Percentiles rank a stretch among this genome's conserved stretches.
Conservation (phyloP, 768 basidiomycete genomes). For the Xerocomellus dryophilus region DNA sequence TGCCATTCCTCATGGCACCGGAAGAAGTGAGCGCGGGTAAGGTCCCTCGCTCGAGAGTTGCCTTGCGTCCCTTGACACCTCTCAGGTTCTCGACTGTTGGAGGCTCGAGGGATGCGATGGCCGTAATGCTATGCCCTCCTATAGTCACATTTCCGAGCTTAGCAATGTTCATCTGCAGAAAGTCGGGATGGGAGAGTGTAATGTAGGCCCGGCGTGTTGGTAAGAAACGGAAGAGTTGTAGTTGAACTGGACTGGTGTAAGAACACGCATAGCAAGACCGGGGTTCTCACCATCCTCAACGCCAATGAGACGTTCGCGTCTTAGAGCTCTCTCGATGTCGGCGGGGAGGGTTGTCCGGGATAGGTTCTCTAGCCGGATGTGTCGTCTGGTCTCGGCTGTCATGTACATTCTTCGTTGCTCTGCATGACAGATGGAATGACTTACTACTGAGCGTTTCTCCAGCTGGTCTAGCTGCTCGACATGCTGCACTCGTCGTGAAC, state of each 20-base stretch:
- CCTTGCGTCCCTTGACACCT: conserved; percentile 40
- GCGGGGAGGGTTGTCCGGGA: conserved; percentile 51
- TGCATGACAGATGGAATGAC: conserved; percentile 1
- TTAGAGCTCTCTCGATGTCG: conserved; percentile 50
- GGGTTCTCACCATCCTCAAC: conserved; percentile 37
- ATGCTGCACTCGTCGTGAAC: conserved; percentile 23
- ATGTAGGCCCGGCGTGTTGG: conserved; percentile 61
- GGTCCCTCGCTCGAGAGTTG: conserved; percentile 36
- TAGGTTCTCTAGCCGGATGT: conserved; percentile 49
- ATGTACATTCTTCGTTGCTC: conserved; percentile 6
- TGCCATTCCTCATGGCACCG: conserved; percentile 52
- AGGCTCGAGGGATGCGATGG: conserved; percentile 30
- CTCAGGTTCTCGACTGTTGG: conserved; percentile 31
- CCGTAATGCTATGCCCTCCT: conserved; percentile 42
- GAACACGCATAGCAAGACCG: not conserved
- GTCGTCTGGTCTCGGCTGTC: conserved; percentile 28
- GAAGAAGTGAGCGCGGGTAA: conserved; percentile 44
- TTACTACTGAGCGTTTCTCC: conserved; percentile 12
- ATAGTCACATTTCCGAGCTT: conserved; percentile 45
- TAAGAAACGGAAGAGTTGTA: conserved; percentile 58
- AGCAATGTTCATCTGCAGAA: conserved; percentile 39
- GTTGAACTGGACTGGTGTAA: conserved; percentile 41
- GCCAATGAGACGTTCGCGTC: conserved; percentile 42
- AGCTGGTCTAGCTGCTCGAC: conserved; percentile 12
- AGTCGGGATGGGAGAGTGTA: conserved; percentile 48